Evolutionary conservation across 139 green algal genomes (phyloP), one percentile per base, ranked within the genome.

Genomic region (Eudorina sp.): DNA sequence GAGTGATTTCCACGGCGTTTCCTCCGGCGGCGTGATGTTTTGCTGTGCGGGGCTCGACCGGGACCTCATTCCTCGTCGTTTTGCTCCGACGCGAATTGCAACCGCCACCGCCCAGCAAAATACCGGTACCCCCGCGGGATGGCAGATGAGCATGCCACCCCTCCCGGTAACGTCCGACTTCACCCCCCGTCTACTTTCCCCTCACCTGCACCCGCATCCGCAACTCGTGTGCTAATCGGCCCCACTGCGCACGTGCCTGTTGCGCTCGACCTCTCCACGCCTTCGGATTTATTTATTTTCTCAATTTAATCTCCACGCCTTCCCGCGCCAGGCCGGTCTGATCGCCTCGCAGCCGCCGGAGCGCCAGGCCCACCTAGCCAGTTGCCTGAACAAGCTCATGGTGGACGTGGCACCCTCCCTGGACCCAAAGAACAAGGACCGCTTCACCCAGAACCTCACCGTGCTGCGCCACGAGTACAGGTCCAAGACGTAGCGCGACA

Each of bases 361-460:
- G 85, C 90, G 90, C 51, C 94, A 94, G 74, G 76, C 82, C 41
- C 92, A 95, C 86, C 78, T 99, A 53, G 83, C 92, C 3, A 69
- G 84, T 4, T 99, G 96, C 91, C 94, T 99, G 55, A 95, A 97
- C 48, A 98, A 97, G 90, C 95, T 99, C 13, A 99, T 99, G 97
- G 77, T 72, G 8, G 97, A 98, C 62, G 96, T 99, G 75, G 76
- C 94, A 38, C 93, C 94, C 55, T 98, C 92, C 53, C 92, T 99
- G 53, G 98, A 99, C 83, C 89, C 96, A 34, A 98, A 98, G 92
- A 99, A 99, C 92, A 90, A 97, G 6, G 98, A 99, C 94, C 98
- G 97, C 92, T 99, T 99, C 94, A 99, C 98, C 51, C 98, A 99
- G 92, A 99, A 99, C 89, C 89, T 99, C 43, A 99, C 97, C 19